A percentile compares a stretch with the other conserved stretches of the same genome.
Conservation (phyloP, 768 basidiomycete genomes). For the Dioszegia crocea region DNA sequence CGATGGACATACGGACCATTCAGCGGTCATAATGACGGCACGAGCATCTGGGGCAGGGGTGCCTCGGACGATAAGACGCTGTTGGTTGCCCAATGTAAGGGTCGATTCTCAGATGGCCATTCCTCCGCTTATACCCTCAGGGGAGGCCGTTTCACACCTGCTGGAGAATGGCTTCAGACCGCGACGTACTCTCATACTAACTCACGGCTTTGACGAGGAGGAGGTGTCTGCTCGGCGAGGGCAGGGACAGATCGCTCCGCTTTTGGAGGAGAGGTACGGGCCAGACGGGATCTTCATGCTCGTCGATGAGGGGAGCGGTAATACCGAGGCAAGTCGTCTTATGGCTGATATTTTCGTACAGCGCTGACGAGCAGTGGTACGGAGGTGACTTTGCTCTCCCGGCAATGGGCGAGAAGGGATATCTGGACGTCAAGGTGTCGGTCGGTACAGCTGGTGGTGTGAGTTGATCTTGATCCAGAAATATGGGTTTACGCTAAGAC, state of each 20-base stretch:
- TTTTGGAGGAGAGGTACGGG: conserved; percentile 42
- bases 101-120: neutral
- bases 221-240: conserved; percentile 44
- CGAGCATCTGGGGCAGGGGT: conserved; percentile 43
- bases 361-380: no score
- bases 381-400: conserved; percentile 40
- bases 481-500: no score
- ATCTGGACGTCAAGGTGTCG: conserved; percentile 43
- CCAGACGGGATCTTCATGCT: conserved; percentile 40
- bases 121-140: conserved; percentile 13
- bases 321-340: conserved; percentile 24
- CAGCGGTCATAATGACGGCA: conserved; percentile 40
- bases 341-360: no score
- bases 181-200: conserved; percentile 40
- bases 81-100: conserved; percentile 43
- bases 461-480: conserved; percentile 4
- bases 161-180: conserved; percentile 37
- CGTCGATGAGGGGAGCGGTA: conserved; percentile 40
- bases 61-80: conserved; percentile 45
- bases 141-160: conserved; percentile 44
- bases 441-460: conserved; percentile 47
- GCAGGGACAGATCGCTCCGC: conserved; percentile 41
- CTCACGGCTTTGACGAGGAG: conserved; percentile 47
- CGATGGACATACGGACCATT: conserved; percentile 44
- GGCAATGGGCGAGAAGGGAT: conserved; percentile 45